phyloP scores from a whole-genome alignment of 129 eudicot species.

The Arctium lappa region DNA sequence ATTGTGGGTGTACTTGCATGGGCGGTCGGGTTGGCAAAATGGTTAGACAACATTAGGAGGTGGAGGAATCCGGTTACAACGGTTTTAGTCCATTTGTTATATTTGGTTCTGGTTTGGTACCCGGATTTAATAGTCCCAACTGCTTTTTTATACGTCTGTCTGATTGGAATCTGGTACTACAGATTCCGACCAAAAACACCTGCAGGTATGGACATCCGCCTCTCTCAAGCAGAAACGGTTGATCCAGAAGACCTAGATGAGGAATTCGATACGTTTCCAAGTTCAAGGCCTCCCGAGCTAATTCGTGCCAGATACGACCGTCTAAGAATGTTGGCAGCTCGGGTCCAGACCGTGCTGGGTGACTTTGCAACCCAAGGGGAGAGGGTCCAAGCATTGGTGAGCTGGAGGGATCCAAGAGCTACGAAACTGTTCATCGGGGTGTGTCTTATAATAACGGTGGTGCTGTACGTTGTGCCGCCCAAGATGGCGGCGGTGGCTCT shows the following conservation, averaged over 20 bases:
- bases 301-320: slow-evolving; percentile 78
- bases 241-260: slow-evolving; percentile 94
- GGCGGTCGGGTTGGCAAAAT: slow-evolving; percentile 93
- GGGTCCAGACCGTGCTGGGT: slow-evolving; percentile 96
- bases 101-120: slow-evolving; percentile 92
- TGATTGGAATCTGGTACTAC: slow-evolving; percentile 92
- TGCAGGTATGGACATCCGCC: slow-evolving; percentile 84
- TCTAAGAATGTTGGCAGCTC: slow-evolving; percentile 75
- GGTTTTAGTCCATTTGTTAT: slow-evolving; percentile 72
- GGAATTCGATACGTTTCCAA: slow-evolving; percentile 93
- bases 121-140: slow-evolving; percentile 95
- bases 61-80: slow-evolving; percentile 94
- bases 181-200: slow-evolving; percentile 91
- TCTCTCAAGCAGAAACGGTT: slow-evolving; percentile 88
- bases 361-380: slow-evolving; percentile 99
- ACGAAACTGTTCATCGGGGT: slow-evolving; percentile 86
- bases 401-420: slow-evolving; percentile 99
- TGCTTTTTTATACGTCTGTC: slow-evolving; percentile 64
- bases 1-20: slow-evolving; percentile 92
- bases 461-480: slow-evolving; percentile 77
- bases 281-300: slow-evolving; percentile 83
- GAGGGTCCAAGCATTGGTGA: slow-evolving; percentile 89
- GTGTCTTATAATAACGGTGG: slow-evolving; percentile 71
- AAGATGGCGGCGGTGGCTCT: slow-evolving; percentile 99
- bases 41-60: slow-evolving; percentile 82